Percentiles rank a stretch among this genome's conserved stretches.
phyloP scores from a whole-genome alignment of 2,329 filamentous ascomycete genomes.

The Trichoderma koningiopsis region DNA sequence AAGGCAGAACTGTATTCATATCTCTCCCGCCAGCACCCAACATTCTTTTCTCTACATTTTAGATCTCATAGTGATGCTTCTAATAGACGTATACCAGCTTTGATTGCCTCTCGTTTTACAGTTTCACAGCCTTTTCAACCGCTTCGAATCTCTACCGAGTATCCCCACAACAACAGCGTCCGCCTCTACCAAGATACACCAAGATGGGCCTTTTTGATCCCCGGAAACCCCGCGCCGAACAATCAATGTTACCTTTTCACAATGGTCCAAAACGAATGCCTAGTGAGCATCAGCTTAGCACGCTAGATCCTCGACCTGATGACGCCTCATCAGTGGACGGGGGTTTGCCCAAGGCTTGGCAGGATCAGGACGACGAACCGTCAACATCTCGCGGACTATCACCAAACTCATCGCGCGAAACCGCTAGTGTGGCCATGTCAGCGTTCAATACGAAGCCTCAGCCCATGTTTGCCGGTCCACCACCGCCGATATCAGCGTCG shows the following conservation, averaged over 20 bases:
- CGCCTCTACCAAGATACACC: not conserved
- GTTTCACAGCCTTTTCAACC: not conserved
- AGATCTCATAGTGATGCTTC: not conserved
- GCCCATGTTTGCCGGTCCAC: constrained; percentile 51
- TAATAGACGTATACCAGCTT: not conserved
- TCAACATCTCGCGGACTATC: constrained; percentile 23
- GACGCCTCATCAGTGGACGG: constrained; percentile 31
- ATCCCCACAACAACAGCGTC: not conserved
- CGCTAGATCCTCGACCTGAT: constrained; percentile 43
- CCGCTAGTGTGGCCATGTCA: constrained; percentile 37
- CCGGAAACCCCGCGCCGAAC: constrained; percentile 32
- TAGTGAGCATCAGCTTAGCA: constrained; percentile 44
- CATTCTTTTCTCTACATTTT: not conserved
- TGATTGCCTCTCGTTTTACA: not conserved
- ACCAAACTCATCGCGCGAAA: constrained; percentile 30
- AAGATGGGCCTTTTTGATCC: constrained; percentile 36
- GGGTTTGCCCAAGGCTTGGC: constrained; percentile 30
- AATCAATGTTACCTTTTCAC: constrained; percentile 35
- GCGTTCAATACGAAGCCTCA: constrained; percentile 38
- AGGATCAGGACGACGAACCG: constrained; percentile 28
- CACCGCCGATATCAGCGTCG: constrained; percentile 53
- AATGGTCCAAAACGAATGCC: constrained; percentile 32
- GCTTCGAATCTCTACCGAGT: not conserved
- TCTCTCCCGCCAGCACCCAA: not conserved
- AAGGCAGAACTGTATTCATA: not conserved